Evolutionary conservation across 768 basidiomycete genomes (phyloP), one percentile per base, ranked within the genome.

Genomic region (Lactifluus echinatus): DNA sequence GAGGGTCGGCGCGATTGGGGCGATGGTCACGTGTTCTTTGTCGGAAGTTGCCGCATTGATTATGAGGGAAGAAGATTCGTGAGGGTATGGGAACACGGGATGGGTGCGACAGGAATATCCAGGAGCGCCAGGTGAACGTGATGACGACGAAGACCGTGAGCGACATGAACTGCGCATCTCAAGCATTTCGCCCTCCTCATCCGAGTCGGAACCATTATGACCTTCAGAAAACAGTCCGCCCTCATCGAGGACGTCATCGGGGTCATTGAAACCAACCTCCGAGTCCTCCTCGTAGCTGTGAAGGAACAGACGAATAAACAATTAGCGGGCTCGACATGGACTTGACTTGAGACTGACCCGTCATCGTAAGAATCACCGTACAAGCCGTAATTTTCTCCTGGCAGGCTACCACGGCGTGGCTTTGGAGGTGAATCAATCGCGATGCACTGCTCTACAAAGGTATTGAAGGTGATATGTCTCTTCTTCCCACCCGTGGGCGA

Each of bases 401-500:
- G 57, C 48, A 45, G 62, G 51, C 53, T 54, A 29, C 63, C 59
- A 33, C 60, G 63, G 64, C 60, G 68, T 60, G 75, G 73, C 31
- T 62, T 62, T 15, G 55, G 62, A 0, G 88, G 89, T 65, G 85
- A 85, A 67, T 91, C 89, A 67, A 92, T 89, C 42, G 89, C 85
- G 57, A 99, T 95, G 67, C 83, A 93, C 69, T 97, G 95, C 69
- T 96, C 89, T 37, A 99, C 95, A 68, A 94, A 96, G 0, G 94
- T 95, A 71, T 97, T 98, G 79, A 98, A 98, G 64, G 80, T 87
- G 74, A 98, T 97, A 69, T 96, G 95, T 62, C 85, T 85, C 74
- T 85, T 89, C 76, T 84, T 85, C 57, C 66, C 72, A 45, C 60
- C 66, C 39, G 64, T 64, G 23, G 71, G 66, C 57, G 51, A 53